Conservation (phyloP, 352 stramenopile genomes). For the Pythium rishiriense region DNA sequence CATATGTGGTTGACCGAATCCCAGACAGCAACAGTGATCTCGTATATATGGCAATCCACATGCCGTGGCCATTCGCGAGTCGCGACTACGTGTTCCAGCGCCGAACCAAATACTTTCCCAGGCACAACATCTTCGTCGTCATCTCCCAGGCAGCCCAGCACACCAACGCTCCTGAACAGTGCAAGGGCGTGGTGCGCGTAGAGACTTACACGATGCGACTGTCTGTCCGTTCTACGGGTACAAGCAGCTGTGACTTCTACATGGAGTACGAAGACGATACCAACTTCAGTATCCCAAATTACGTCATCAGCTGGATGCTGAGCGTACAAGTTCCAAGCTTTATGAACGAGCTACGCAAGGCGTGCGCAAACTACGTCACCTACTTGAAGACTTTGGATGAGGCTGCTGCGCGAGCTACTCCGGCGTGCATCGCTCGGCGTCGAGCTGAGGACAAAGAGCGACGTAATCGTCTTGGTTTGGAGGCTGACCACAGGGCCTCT, state of each 20-base stretch:
- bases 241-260: constrained; percentile 67
- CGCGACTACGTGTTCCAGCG: constrained; percentile 83
- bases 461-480: background rate
- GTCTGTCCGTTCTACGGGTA: constrained; percentile 57
- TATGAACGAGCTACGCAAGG: constrained; percentile 57
- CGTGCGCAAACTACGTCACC: constrained; percentile 55
- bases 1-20: constrained; percentile 49
- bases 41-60: constrained; percentile 55
- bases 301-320: constrained; percentile 60
- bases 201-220: constrained; percentile 63
- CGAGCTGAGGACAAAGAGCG: constrained; percentile 1
- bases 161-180: constrained; percentile 36
- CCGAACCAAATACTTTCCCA: constrained; percentile 51
- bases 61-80: constrained; percentile 69
- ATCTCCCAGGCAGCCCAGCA: constrained; percentile 63
- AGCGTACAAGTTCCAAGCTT: constrained; percentile 56
- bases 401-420: constrained; percentile 1
- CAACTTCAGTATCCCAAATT: constrained; percentile 76
- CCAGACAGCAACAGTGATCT: constrained; percentile 44
- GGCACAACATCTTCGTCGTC: constrained; percentile 64
- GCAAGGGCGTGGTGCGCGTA: constrained; percentile 47
- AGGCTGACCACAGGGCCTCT: background rate
- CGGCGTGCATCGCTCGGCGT: background rate
- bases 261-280: constrained; percentile 81
- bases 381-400: constrained; percentile 28